Evolutionary conservation across 1,284 basidiomycete species (phyloP).

Genomic region (Trichosporon inkin): DNA sequence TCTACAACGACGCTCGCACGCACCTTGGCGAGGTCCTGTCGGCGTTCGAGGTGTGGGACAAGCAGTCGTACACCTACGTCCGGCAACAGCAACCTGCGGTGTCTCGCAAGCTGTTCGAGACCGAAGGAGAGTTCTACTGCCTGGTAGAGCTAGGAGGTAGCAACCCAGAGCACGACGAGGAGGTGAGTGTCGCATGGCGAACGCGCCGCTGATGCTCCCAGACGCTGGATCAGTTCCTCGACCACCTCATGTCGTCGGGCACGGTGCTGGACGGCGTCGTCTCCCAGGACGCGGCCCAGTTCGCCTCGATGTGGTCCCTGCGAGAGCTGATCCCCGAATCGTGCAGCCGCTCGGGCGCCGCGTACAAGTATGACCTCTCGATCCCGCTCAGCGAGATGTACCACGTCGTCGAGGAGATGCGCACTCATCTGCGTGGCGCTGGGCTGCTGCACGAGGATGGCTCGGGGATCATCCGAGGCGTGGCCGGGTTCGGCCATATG

Average conservation of each 20-base stretch:
- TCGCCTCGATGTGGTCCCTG: conserved; percentile 79
- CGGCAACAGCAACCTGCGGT: conserved; percentile 29
- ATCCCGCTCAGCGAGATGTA: conserved; percentile 81
- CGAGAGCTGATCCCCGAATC: conserved; percentile 90
- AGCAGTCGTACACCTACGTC: conserved; percentile 72
- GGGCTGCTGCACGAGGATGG: conserved; percentile 59
- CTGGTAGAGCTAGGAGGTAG: conserved; percentile 86
- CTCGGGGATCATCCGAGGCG: conserved; percentile 63
- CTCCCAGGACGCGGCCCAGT: conserved; percentile 81
- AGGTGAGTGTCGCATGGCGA: conserved; percentile 54
- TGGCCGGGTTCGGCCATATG: conserved; percentile 87
- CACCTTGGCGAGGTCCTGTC: conserved; percentile 87
- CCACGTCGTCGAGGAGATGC: conserved; percentile 71
- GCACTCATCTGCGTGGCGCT: conserved; percentile 64
- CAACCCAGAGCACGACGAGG: conserved; percentile 83
- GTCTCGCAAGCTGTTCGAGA: conserved; percentile 47
- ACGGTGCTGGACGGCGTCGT: conserved; percentile 81
- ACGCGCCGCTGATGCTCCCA: conserved; percentile 39
- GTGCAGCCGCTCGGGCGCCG: conserved; percentile 81
- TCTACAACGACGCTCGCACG: conserved; percentile 53
- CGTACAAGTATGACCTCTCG: conserved; percentile 93
- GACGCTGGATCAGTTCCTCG: conserved; percentile 78
- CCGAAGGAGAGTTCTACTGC: conserved; percentile 75
- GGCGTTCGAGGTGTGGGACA: conserved; percentile 89
- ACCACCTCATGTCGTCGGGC: conserved; percentile 67